Conservation (phyloP, 2,329 filamentous ascomycete genomes). For the Xylaria sp. region DNA sequence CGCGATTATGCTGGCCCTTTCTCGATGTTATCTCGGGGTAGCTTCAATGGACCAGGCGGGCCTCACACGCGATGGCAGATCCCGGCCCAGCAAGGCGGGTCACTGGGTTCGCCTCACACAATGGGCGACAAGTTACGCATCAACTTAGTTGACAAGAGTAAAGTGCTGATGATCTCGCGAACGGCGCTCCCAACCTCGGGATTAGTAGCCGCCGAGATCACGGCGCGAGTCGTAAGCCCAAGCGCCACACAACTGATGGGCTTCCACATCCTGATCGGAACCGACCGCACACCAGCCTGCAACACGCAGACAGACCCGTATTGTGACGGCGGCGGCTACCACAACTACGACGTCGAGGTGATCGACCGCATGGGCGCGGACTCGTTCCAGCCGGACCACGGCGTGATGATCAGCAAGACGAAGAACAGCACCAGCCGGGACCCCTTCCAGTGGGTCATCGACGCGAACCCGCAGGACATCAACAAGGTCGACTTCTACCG, state of each 20-base stretch:
- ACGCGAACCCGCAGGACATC: slow-evolving; percentile 60
- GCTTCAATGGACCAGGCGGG: slow-evolving; percentile 59
- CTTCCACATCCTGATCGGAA: slow-evolving; percentile 52
- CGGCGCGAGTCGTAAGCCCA: slow-evolving; percentile 53
- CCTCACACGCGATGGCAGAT: slow-evolving; percentile 60
- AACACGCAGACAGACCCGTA: slow-evolving; percentile 48
- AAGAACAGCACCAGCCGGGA: slow-evolving; percentile 47
- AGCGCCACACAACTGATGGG: slow-evolving; percentile 49
- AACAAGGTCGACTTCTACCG: slow-evolving; percentile 55
- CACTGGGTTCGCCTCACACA: slow-evolving; percentile 58
- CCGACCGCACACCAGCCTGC: slow-evolving; percentile 53
- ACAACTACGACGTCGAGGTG: slow-evolving; percentile 59
- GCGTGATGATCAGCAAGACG: slow-evolving; percentile 60
- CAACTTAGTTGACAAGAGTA: slow-evolving; percentile 50
- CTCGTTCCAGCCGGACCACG: slow-evolving; percentile 56
- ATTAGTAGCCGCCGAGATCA: slow-evolving; percentile 52
- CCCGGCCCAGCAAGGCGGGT: slow-evolving; percentile 53
- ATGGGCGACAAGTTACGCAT: slow-evolving; percentile 60
- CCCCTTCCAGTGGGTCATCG: slow-evolving; percentile 61
- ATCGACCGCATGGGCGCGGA: slow-evolving; percentile 60
- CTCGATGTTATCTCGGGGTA: slow-evolving; percentile 58
- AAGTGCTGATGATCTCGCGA: slow-evolving; percentile 52
- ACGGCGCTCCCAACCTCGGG: slow-evolving; percentile 50
- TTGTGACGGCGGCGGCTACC: slow-evolving; percentile 58
- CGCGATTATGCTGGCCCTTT: slow-evolving; percentile 58